phyloP scores from a whole-genome alignment of 306 rosid genomes.

The Malus asiatica region DNA sequence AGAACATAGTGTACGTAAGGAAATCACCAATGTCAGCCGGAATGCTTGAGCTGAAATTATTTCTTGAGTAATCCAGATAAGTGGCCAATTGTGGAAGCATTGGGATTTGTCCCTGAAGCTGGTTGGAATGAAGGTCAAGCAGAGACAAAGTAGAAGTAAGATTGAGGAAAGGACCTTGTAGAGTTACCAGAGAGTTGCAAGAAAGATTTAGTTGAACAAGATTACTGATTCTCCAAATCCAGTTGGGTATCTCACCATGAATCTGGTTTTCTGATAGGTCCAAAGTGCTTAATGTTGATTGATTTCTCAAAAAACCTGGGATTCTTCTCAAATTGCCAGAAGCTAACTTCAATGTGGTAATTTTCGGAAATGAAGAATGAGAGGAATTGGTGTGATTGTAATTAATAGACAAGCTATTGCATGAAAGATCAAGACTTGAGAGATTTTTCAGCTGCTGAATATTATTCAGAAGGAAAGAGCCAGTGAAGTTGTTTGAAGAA shows the following conservation, averaged over 20 bases:
- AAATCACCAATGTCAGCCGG: background rate
- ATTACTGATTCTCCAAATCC: conserved; percentile 11
- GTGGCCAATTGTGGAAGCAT: accelerated
- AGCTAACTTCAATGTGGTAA: conserved; percentile 10
- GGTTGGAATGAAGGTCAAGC: conserved; percentile 37
- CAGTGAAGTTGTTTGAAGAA: conserved; percentile 17
- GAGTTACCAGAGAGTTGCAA: conserved; percentile 13
- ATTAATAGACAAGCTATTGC: background rate
- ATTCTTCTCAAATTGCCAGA: background rate
- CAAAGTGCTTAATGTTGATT: accelerated
- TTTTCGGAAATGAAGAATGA: background rate
- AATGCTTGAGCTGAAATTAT: conserved; percentile 22
- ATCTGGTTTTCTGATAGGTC: conserved; percentile 37
- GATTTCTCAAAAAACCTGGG: conserved; percentile 20
- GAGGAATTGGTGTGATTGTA: background rate
- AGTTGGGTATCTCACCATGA: conserved; percentile 16
- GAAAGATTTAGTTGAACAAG: conserved; percentile 24
- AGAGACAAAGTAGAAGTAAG: accelerated
- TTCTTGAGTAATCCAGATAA: conserved; percentile 27
- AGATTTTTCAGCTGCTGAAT: conserved; percentile 10
- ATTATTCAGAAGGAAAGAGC: background rate
- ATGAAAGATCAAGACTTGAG: conserved; percentile 16
- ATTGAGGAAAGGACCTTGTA: conserved; percentile 7
- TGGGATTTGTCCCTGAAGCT: conserved; percentile 19
- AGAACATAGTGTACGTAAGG: background rate